A percentile compares a stretch with the other conserved stretches of the same genome.
phyloP scores from a whole-genome alignment of 1,284 basidiomycete genomes.

The Irpex sp. region DNA sequence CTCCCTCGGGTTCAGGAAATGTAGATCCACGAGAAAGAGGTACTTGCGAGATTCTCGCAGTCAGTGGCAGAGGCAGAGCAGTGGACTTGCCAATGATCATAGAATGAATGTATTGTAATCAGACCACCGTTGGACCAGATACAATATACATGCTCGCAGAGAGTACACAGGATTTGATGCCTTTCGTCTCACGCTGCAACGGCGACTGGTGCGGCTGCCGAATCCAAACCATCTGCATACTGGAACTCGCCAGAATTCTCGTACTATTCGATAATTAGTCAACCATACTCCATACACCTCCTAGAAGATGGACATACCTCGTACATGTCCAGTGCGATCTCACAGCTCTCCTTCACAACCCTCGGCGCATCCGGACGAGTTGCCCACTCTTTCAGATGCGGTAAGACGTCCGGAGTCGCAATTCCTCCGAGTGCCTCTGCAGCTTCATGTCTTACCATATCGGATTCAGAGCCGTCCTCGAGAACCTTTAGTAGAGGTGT shows the following conservation, averaged over 20 bases:
- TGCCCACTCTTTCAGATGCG: constrained; percentile 86
- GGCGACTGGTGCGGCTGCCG: background rate
- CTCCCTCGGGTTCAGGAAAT: background rate
- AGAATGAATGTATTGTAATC: no score
- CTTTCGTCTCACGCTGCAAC: background rate
- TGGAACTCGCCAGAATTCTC: constrained; percentile 92
- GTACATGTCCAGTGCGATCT: constrained; percentile 97
- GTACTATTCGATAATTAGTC: constrained; percentile 46
- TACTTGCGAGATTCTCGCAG: background rate
- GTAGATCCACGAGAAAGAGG: background rate
- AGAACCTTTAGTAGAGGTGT: constrained; percentile 83
- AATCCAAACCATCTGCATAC: constrained; percentile 60
- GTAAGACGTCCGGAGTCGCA: constrained; percentile 87
- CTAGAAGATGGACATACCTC: constrained; percentile 54
- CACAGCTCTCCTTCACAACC: constrained; percentile 95
- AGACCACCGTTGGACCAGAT: no score
- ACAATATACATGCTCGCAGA: no score
- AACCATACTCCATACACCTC: background rate
- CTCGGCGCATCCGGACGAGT: constrained; percentile 73
- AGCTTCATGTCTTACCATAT: constrained; percentile 99
- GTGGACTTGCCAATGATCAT: no score
- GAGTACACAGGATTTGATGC: no score
- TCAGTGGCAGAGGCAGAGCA: background rate
- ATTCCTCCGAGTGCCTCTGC: constrained; percentile 98
- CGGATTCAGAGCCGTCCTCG: constrained; percentile 71